Conservation (phyloP, 2,329 filamentous ascomycete species). For the Pseudogymnoascus sp. region DNA sequence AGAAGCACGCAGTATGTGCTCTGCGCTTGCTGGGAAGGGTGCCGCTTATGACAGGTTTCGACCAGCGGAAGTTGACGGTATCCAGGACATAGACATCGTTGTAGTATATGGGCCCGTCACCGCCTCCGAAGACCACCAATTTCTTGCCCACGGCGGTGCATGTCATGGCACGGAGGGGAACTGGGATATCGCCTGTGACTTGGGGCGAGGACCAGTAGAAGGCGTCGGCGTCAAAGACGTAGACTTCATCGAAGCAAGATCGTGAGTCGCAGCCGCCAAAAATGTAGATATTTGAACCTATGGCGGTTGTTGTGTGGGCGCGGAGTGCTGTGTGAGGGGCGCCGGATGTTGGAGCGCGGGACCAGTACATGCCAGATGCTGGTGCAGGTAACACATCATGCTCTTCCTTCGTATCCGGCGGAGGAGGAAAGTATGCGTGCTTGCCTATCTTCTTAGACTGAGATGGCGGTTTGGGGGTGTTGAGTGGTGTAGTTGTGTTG, state of each 20-base stretch:
- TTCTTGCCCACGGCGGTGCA: conserved; percentile 66
- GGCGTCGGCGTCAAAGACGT: conserved; percentile 61
- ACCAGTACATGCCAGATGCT: conserved; percentile 68
- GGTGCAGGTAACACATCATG: conserved; percentile 56
- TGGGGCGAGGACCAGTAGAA: conserved; percentile 63
- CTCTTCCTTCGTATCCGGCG: conserved; percentile 48
- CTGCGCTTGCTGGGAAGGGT: conserved; percentile 52
- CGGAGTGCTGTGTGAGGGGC: conserved; percentile 53
- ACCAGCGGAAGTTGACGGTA: conserved; percentile 62
- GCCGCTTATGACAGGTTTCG: conserved; percentile 49
- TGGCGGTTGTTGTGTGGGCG: conserved; percentile 59
- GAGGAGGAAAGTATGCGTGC: conserved; percentile 47
- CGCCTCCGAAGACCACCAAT: conserved; percentile 62
- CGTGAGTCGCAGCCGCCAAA: conserved; percentile 63
- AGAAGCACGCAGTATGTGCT: conserved; percentile 64
- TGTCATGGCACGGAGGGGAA: conserved; percentile 63
- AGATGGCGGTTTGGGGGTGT: not conserved
- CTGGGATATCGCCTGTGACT: conserved; percentile 57
- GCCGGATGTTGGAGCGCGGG: conserved; percentile 56
- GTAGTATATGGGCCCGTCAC: conserved; percentile 64
- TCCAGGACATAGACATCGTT: conserved; percentile 68
- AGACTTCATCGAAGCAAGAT: conserved; percentile 62
- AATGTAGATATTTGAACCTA: conserved; percentile 60
- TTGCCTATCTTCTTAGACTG: conserved; percentile 24
- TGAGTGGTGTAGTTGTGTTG: not conserved